Conservation (phyloP, 2,329 filamentous ascomycete species). For the Penicillium hesseltinei region DNA sequence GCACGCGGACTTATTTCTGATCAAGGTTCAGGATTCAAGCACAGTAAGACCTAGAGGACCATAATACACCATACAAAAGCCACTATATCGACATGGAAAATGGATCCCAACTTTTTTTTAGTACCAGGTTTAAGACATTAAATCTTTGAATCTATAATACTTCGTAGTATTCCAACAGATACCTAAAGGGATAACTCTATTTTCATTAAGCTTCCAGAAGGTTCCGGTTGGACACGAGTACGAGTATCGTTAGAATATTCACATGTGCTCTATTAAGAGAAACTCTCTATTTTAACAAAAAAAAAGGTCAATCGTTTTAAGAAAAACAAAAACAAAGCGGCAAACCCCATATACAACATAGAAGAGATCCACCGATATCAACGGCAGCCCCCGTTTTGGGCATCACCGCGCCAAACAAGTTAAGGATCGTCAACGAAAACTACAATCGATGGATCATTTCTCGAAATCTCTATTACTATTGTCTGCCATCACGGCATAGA, state of each 20-base stretch:
- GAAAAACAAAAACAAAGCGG: too few relatives aligned
- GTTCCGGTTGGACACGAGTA: too few relatives aligned
- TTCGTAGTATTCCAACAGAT: not conserved
- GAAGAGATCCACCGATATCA: slow-evolving; percentile 4
- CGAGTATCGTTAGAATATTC: not conserved
- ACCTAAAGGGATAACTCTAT: not conserved
- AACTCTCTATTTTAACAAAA: too few relatives aligned
- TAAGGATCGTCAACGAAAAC: slow-evolving; percentile 4
- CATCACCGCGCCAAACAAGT: slow-evolving; percentile 1
- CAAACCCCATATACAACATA: not conserved
- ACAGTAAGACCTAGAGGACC: not conserved
- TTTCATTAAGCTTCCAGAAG: not conserved
- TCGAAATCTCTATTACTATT: not conserved
- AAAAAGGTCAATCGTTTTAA: too few relatives aligned
- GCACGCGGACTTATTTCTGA: not conserved
- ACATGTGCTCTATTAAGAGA: not conserved
- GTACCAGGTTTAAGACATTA: not conserved
- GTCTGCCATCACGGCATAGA: not conserved
- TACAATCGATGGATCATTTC: not conserved
- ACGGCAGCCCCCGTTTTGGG: not conserved
- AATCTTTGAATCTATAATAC: too few relatives aligned
- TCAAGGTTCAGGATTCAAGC: not conserved
- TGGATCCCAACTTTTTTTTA: not conserved
- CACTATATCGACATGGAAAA: not conserved
- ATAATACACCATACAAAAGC: not conserved